Evolutionary conservation across 1,139 yeast genomes (phyloP).

Genomic region (Yamadazyma atmosphaerica): DNA sequence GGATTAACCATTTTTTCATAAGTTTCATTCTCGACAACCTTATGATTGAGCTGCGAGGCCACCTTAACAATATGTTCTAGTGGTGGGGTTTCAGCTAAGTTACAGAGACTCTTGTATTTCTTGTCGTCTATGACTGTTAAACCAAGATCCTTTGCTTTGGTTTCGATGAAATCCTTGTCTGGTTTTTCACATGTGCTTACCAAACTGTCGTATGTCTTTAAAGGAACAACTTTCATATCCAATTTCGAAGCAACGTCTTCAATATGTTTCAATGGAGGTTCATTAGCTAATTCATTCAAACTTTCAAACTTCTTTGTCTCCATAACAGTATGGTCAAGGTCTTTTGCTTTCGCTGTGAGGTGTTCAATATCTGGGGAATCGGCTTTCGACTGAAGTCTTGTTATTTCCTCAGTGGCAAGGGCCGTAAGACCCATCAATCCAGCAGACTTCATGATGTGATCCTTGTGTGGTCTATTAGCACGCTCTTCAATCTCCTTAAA

Average conservation of each 20-base stretch:
- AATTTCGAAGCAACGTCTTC: conserved; percentile 30
- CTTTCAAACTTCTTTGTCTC: conserved; percentile 15
- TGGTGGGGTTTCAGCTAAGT: conserved; percentile 23
- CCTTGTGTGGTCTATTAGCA: conserved; percentile 25
- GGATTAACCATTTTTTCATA: conserved; percentile 15
- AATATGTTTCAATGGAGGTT: conserved; percentile 31
- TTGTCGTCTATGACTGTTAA: conserved; percentile 6
- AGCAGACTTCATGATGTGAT: conserved; percentile 24
- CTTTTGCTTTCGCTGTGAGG: conserved; percentile 15
- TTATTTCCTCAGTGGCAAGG: conserved; percentile 20
- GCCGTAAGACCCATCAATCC: conserved; percentile 21
- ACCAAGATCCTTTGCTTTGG: conserved; percentile 19
- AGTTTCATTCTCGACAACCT: conserved; percentile 6
- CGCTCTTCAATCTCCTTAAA: conserved; percentile 13
- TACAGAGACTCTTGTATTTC: conserved; percentile 10
- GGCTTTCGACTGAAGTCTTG: conserved; percentile 15
- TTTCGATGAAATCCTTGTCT: conserved; percentile 18
- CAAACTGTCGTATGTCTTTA: background rate
- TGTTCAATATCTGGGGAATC: conserved; percentile 25
- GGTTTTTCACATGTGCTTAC: background rate
- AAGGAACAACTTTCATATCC: conserved; percentile 14
- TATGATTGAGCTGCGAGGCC: conserved; percentile 13
- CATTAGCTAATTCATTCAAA: conserved; percentile 17
- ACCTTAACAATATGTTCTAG: conserved; percentile 22
- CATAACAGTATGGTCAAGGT: conserved; percentile 19